These are phyloP conservation scores for Hypoxylon sp. DNA, from an alignment of 2,329 filamentous ascomycete species.

Conservation along the genomic window DNA sequence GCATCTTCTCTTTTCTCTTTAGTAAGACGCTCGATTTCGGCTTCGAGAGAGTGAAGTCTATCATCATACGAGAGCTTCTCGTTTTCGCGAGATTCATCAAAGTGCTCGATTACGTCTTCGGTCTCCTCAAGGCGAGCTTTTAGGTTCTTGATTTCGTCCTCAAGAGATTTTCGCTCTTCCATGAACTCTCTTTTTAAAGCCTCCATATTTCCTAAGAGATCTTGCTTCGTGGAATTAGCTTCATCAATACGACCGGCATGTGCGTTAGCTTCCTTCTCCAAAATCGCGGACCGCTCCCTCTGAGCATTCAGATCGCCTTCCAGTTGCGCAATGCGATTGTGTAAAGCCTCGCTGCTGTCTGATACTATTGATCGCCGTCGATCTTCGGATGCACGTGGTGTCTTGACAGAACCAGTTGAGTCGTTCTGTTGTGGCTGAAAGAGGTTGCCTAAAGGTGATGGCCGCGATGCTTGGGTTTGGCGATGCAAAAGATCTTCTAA, in stretches of 20 bases:
- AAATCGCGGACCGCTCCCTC: conserved; percentile 74
- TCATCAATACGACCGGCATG: conserved; percentile 80
- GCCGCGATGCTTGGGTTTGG: conserved; percentile 74
- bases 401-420: conserved; percentile 65
- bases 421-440: conserved; percentile 68
- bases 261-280: conserved; percentile 79
- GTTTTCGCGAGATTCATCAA: conserved; percentile 86
- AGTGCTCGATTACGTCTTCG: conserved; percentile 91
- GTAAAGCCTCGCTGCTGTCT: conserved; percentile 63
- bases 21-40: conserved; percentile 76
- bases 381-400: conserved; percentile 60
- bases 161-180: conserved; percentile 85
- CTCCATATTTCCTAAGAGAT: conserved; percentile 95
- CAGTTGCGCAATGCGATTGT: conserved; percentile 71
- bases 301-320: conserved; percentile 85
- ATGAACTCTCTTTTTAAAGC: conserved; percentile 90
- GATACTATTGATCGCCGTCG: conserved; percentile 60
- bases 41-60: conserved; percentile 76
- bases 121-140: conserved; percentile 86
- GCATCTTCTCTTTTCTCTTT: conserved; percentile 71
- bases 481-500: conserved; percentile 93
- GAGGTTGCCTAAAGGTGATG: conserved; percentile 65
- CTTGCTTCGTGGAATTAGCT: conserved; percentile 90
- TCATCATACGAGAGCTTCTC: conserved; percentile 81
- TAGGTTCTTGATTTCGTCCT: conserved; percentile 82